Conservation (phyloP, 1,139 yeast species). For the Diutina pseudorugosa region DNA sequence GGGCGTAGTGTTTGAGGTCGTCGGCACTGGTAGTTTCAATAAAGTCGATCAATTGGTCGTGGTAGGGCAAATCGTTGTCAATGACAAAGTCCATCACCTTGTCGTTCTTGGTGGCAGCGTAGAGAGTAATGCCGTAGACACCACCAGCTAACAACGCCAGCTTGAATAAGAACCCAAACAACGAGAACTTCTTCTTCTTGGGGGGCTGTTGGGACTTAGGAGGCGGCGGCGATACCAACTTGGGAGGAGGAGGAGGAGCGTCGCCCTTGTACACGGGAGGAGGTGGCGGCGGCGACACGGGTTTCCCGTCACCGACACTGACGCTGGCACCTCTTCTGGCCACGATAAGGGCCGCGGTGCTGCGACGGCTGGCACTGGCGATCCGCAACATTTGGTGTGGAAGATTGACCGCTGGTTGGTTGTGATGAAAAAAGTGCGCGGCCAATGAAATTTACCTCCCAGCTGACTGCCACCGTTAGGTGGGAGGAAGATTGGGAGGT, state of each 20-base stretch:
- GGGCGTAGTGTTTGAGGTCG: constrained; percentile 17
- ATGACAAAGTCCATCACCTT: constrained; percentile 34
- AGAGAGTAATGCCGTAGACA: constrained; percentile 29
- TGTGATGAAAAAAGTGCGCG: not conserved
- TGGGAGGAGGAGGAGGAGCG: not conserved
- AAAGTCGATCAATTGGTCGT: constrained; percentile 28
- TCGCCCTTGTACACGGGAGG: not conserved
- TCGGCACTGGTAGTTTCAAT: constrained; percentile 28
- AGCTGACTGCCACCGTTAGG: too few species aligned
- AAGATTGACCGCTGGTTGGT: not conserved
- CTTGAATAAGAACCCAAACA: constrained; percentile 21
- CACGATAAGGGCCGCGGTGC: not conserved
- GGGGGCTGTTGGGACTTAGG: constrained; percentile 10
- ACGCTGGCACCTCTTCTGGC: not conserved
- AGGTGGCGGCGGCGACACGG: not conserved
- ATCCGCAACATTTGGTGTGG: not conserved
- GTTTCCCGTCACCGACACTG: not conserved
- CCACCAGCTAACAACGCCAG: constrained; percentile 18
- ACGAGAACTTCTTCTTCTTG: constrained; percentile 17
- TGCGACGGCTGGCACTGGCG: constrained; percentile 1
- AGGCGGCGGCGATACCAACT: not conserved
- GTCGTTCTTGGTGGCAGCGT: constrained; percentile 33
- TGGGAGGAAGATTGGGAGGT: too few species aligned
- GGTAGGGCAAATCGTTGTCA: constrained; percentile 33
- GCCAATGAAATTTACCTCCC: not conserved